A percentile compares a stretch with the other conserved stretches of the same genome.
Conservation (phyloP, 495 filamentous ascomycete species). For the Neurospora pannonica region DNA sequence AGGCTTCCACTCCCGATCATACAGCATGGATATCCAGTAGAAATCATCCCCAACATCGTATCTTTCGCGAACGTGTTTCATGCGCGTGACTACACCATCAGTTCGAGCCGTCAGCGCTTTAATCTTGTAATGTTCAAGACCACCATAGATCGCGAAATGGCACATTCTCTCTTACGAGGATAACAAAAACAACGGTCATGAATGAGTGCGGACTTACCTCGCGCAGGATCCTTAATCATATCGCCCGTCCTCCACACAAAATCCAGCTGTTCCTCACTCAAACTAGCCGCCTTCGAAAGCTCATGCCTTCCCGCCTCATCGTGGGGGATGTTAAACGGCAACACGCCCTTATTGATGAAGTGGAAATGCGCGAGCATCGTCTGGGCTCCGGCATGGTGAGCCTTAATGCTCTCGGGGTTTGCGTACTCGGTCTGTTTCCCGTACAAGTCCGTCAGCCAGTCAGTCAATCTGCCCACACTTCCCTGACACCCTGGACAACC, state of each 20-base stretch:
- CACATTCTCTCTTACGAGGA: background rate
- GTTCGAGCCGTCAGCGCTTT: background rate
- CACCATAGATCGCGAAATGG: background rate
- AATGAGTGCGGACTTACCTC: background rate
- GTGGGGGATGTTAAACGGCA: constrained; percentile 13
- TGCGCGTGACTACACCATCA: background rate
- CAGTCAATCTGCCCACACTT: background rate
- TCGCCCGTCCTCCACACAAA: constrained; percentile 16
- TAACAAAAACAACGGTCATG: background rate
- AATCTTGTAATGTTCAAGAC: background rate
- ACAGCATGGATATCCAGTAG: constrained; percentile 22
- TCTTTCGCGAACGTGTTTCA: constrained; percentile 4
- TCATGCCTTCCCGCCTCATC: constrained; percentile 5
- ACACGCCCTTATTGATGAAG: constrained; percentile 30
- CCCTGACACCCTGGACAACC: background rate
- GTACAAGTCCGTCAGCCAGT: background rate
- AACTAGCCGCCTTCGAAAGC: constrained; percentile 14
- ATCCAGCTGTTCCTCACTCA: constrained; percentile 12
- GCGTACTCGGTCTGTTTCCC: constrained; percentile 7
- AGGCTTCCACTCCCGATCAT: constrained; percentile 15
- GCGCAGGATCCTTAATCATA: constrained; percentile 5
- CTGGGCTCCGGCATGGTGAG: constrained; percentile 27
- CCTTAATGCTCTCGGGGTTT: constrained; percentile 14
- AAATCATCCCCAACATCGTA: constrained; percentile 12
- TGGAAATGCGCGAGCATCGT: constrained; percentile 36